Evolutionary conservation across 352 stramenopile species (phyloP).

Genomic region (Hyaloperonospora brassicae): DNA sequence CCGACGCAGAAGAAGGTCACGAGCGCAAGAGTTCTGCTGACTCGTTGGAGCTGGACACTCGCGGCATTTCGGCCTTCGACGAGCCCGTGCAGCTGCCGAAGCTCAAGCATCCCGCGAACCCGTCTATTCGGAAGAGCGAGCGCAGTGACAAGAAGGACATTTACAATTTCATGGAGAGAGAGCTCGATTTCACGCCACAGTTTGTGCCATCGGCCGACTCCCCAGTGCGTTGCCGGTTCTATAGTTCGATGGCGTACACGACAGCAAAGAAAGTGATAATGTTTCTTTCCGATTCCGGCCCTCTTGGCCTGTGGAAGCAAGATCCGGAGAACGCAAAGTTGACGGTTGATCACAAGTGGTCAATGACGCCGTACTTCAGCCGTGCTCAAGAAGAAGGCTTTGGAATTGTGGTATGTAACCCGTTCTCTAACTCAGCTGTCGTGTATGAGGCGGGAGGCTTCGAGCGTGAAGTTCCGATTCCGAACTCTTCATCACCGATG

Average conservation of each 20-base stretch:
- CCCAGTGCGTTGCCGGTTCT: constrained; percentile 78
- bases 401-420: constrained; percentile 81
- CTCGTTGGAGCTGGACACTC: constrained; percentile 71
- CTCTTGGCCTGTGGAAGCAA: constrained; percentile 79
- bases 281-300: constrained; percentile 81
- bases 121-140: constrained; percentile 40
- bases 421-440: constrained; percentile 80
- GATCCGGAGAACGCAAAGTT: constrained; percentile 46
- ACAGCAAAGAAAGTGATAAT: constrained; percentile 82
- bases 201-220: constrained; percentile 85
- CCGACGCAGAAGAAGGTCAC: constrained; percentile 25
- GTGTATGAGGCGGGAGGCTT: constrained; percentile 85
- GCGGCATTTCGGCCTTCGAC: constrained; percentile 68
- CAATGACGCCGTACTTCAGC: constrained; percentile 79
- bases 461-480: constrained; percentile 78
- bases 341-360: constrained; percentile 80
- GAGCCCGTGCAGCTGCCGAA: constrained; percentile 36
- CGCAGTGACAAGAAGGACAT: constrained; percentile 68
- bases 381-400: constrained; percentile 83
- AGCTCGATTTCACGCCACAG: constrained; percentile 74
- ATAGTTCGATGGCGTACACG: constrained; percentile 83
- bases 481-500: constrained; percentile 73
- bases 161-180: constrained; percentile 81
- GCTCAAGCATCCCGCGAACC: constrained; percentile 28
- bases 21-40: constrained; percentile 68